Conservation (phyloP, 352 stramenopile genomes). For the Thalassiosira livingstoniorum region DNA sequence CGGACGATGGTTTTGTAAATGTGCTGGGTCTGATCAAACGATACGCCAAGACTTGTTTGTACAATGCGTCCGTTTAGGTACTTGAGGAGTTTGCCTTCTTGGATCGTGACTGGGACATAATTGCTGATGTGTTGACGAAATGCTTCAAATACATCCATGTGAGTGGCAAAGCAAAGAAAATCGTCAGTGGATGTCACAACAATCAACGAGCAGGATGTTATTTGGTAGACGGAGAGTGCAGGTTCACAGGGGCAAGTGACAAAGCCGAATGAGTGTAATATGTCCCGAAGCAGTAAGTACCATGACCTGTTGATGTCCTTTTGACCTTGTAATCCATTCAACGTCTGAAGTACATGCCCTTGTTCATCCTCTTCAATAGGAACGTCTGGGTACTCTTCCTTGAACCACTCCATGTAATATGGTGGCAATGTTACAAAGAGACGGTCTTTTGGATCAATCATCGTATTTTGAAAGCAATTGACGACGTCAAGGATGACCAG, state of each 20-base stretch:
- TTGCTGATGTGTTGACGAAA: slow-evolving; percentile 6
- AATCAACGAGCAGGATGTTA: slow-evolving; percentile 6
- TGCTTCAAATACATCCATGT: not conserved
- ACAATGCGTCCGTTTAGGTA: slow-evolving; percentile 40
- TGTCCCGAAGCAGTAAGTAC: slow-evolving; percentile 10
- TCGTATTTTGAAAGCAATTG: slow-evolving; percentile 25
- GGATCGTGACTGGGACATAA: slow-evolving; percentile 22
- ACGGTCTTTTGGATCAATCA: slow-evolving; percentile 19
- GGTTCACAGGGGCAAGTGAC: slow-evolving; percentile 8
- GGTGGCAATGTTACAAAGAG: slow-evolving; percentile 6
- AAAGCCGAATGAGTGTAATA: slow-evolving; percentile 20
- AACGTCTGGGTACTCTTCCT: slow-evolving; percentile 14
- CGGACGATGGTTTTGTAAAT: slow-evolving; percentile 35
- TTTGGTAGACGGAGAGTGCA: slow-evolving; percentile 7
- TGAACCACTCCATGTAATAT: slow-evolving; percentile 30
- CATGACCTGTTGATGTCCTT: slow-evolving; percentile 14
- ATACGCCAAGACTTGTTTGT: slow-evolving; percentile 18
- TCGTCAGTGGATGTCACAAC: slow-evolving; percentile 42
- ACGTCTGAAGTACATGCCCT: not conserved
- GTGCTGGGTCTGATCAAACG: slow-evolving; percentile 32
- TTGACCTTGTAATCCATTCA: slow-evolving; percentile 34
- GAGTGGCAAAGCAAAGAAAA: slow-evolving; percentile 28
- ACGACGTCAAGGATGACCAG: slow-evolving; percentile 9
- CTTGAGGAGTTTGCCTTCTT: slow-evolving; percentile 22
- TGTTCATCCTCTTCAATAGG: slow-evolving; percentile 23